Evolutionary conservation across 176 grass and related monocot genomes (phyloP).

Genomic region (Eleusine coracana): DNA sequence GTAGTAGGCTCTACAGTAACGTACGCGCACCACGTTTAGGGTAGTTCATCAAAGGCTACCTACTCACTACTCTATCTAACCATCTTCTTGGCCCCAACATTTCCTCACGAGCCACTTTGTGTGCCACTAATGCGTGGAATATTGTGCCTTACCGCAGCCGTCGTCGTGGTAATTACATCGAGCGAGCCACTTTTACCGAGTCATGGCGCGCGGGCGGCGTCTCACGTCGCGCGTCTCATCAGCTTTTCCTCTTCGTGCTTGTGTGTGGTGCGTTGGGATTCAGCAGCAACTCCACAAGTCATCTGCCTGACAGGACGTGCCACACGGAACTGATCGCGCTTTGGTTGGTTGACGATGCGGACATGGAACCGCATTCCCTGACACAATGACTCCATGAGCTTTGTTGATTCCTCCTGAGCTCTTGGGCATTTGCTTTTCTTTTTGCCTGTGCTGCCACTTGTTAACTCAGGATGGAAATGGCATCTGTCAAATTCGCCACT

Average conservation of each 20-base stretch:
- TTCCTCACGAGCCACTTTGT: not conserved
- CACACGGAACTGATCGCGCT: not conserved
- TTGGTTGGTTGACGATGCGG: slow-evolving; percentile 2
- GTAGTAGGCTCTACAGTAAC: no score
- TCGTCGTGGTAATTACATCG: not conserved
- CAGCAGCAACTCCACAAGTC: slow-evolving; percentile 24
- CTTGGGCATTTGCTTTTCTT: not conserved
- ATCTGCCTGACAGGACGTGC: not conserved
- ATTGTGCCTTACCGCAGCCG: not conserved
- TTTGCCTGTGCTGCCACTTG: not conserved
- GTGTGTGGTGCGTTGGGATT: slow-evolving; percentile 19
- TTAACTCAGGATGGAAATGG: not conserved
- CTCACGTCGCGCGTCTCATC: not conserved
- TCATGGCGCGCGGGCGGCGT: not conserved
- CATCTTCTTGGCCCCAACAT: no score
- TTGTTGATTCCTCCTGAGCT: slow-evolving; percentile 51
- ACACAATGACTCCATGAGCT: not conserved
- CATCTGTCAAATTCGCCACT: not conserved
- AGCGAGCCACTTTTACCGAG: not conserved
- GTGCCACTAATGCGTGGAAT: not conserved
- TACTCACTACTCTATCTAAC: not conserved
- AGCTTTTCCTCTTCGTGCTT: not conserved
- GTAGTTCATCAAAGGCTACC: not conserved
- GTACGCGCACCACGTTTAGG: not conserved
- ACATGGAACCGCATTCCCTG: not conserved